A percentile compares a stretch with the other conserved stretches of the same genome.
Conservation (phyloP, 805 yeast genomes). For the Pichia nakasei region DNA sequence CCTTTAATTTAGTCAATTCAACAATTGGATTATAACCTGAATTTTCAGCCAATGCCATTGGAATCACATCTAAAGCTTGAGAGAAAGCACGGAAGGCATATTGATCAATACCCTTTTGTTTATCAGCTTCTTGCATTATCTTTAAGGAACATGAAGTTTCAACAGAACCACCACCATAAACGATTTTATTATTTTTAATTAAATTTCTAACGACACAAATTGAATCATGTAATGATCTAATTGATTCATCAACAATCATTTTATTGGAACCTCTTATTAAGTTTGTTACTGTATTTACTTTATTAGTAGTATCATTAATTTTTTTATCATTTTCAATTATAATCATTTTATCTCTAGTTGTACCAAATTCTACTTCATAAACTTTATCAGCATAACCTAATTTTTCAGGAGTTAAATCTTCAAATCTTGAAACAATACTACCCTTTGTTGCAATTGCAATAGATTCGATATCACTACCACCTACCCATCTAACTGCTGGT, state of each 20-base stretch:
- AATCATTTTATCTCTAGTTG: constrained; percentile 92
- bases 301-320: constrained; percentile 37
- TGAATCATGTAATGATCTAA: constrained; percentile 93
- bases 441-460: constrained; percentile 98
- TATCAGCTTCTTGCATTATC: constrained; percentile 85
- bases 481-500: constrained; percentile 98
- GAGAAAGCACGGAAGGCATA: constrained; percentile 96
- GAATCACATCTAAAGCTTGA: constrained; percentile 81
- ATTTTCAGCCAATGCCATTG: constrained; percentile 93
- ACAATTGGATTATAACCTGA: constrained; percentile 94
- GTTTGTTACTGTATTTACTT: constrained; percentile 55
- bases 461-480: constrained; percentile 92
- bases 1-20: constrained; percentile 72
- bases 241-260: constrained; percentile 96
- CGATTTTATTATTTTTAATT: constrained; percentile 84
- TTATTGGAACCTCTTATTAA: constrained; percentile 92
- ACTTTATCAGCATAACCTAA: constrained; percentile 84
- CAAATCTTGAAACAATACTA: constrained; percentile 93
- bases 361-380: constrained; percentile 87
- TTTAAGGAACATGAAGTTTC: constrained; percentile 91
- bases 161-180: constrained; percentile 99
- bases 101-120: constrained; percentile 91
- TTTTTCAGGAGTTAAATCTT: constrained; percentile 74
- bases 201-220: constrained; percentile 95
- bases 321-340: constrained; percentile 85